phyloP scores from a whole-genome alignment of 345 rosid species.

The Brassica juncea region DNA sequence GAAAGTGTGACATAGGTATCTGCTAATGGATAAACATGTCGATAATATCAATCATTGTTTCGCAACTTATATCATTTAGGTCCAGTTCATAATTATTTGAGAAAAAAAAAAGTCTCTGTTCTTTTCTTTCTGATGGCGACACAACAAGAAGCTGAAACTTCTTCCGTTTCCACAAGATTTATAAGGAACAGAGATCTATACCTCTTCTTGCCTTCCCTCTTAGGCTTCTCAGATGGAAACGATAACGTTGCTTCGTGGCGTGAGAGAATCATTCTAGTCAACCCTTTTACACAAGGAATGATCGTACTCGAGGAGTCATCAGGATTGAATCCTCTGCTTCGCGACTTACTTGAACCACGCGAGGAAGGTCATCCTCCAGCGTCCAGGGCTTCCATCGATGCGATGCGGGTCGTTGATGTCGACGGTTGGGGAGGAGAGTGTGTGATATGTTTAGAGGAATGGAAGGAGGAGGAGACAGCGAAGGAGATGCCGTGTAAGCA shows the following conservation, averaged over 20 bases:
- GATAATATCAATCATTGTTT: constrained; percentile 29
- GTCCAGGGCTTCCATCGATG: constrained; percentile 68
- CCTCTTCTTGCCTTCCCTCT: constrained; percentile 38
- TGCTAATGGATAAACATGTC: constrained; percentile 23
- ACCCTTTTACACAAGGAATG: constrained; percentile 70
- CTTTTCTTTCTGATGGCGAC: constrained; percentile 41
- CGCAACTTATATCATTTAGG: background rate
- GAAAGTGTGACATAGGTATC: constrained; percentile 6
- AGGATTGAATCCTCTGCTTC: constrained; percentile 49
- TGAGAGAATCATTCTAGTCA: constrained; percentile 61
- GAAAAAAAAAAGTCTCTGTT: background rate
- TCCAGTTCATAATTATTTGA: background rate
- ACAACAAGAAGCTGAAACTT: constrained; percentile 32
- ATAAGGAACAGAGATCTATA: constrained; percentile 31
- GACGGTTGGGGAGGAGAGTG: constrained; percentile 49
- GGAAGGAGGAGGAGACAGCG: constrained; percentile 46
- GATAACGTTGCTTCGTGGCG: constrained; percentile 16
- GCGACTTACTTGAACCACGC: constrained; percentile 30
- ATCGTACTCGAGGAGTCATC: constrained; percentile 57
- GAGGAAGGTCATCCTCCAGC: constrained; percentile 75
- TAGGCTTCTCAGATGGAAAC: constrained; percentile 38
- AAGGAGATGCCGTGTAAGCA: constrained; percentile 87
- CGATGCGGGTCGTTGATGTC: constrained; percentile 53
- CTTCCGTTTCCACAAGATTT: constrained; percentile 51
- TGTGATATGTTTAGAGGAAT: constrained; percentile 68